Evolutionary conservation across 2,329 filamentous ascomycete genomes (phyloP), one percentile per base, ranked within the genome.

Genomic region (Talaromyces sp.): DNA sequence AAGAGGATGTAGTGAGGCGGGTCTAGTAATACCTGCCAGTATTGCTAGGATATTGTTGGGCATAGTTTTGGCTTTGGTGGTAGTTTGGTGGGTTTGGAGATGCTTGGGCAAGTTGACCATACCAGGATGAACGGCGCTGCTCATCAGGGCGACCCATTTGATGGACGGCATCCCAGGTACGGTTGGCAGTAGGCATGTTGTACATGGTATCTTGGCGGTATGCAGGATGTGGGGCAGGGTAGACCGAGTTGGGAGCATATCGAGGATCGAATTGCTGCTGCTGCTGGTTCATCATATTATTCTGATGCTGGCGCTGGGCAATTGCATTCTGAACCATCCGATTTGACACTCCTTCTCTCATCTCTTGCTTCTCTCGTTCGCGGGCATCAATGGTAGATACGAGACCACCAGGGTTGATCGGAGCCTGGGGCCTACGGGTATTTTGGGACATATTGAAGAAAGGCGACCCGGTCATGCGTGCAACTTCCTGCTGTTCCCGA

Each of bases 401-500:
- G 1, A 96, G 78, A 0, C 88, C 87, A 19, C 76, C 75, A 1
- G 83, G 83, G 29, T 71, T 68, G 37, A 75, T 68, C 14, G 67
- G 81, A 69, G 79, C 74, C 49, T 77, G 76, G 39, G 76, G 73
- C 54, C 80, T 81, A 57, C 77, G 77, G 46, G 79, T 79, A 45
- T 81, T 81, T 33, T 68, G 72, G 4, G 81, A 82, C 68, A 95
- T 77, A 53, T 83, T 85, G 62, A 95, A 82, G 45, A 96, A 77
- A 0, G 91, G 89, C 0, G 85, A 86, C 1, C 89, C 89, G 0
- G 91, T 96, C 62, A 90, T 80, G 33, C 89, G 85, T 9, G 91
- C 89, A n/a, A 96, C 82, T 61, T 95, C 88, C 72, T 95, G 90
- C 69, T 95, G 91, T 71, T 96, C 91, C 14, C 88, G 85, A 16